Base-by-base conservation (phyloP, 768 basidiomycete species). In the Tubosaeta sp. region DNA sequence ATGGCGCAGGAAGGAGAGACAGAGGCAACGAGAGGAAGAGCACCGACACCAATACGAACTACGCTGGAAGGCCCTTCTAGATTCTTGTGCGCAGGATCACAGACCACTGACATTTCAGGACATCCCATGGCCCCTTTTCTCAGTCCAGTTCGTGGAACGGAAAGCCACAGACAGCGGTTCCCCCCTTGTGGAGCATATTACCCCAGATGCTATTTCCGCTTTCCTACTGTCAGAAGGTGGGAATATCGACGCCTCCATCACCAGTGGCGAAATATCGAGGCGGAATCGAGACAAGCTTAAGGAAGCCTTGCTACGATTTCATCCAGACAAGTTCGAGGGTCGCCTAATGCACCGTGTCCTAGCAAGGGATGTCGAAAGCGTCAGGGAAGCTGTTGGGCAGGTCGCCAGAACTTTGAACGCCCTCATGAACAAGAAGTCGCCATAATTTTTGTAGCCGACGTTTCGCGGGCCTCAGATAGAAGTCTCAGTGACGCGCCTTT, bases 241-340 rank as follows among this genome's bases (percentile, higher is more conserved):
- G 37, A 26, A 46, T 42, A 31, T 32, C 13, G 45, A 43, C 16
- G 9, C 32, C 19, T 39, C 50, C 42, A 48, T 57, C 41, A 43
- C 47, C 17, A 47, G 56, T 19, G 63, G 54, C 45, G 71, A 69
- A 17, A 53, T 53, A 19, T 63, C 65, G 32, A 79, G 74, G 65
- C 80, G 76, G 62, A 74, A 72, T 32, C 84, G 79, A 63, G 84
- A 88, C 17, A 83, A 76, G 55, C 60, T 88, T 42, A 73, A 84
- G 59, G 86, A 88, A 67, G 76, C 84, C 0, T 75, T 88, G 59
- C 66, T 88, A 25, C 82, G 86, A 17, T 90, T 86, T 64, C 88
- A 90, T 62, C 88, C 88, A 2, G 88, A 90, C 67, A 90, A 90
- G 64, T 89, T 89, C 49, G 85, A 90, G 64, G 85, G 88, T 17